phyloP scores from a whole-genome alignment of 2,329 filamentous ascomycete genomes.

The Ophiocordyceps sinensis region DNA sequence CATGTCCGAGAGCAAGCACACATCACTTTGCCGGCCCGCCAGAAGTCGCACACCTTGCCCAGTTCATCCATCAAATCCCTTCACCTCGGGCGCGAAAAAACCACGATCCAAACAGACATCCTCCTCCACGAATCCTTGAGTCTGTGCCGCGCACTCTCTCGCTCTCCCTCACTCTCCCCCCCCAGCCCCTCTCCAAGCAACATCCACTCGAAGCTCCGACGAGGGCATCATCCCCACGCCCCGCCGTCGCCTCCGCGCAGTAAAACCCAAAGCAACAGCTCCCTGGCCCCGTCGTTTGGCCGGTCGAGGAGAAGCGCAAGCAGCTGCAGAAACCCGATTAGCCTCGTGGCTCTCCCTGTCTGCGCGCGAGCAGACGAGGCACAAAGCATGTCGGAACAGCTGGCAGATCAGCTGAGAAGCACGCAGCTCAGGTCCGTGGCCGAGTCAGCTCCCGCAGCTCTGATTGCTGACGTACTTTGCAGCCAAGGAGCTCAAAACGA shows the following conservation, averaged over 20 bases:
- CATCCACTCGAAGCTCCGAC: too few species aligned
- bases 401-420: constrained; percentile 29
- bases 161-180: background rate
- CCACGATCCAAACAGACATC: constrained; percentile 3
- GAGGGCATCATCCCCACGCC: too few species aligned
- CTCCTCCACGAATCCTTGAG: background rate
- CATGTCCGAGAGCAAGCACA: constrained; percentile 11
- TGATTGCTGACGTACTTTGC: constrained; percentile 6
- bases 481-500: constrained; percentile 34
- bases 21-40: constrained; percentile 11
- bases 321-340: background rate
- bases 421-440: constrained; percentile 24
- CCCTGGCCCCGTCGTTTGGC: background rate
- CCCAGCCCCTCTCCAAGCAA: background rate
- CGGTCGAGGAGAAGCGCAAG: background rate
- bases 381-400: constrained; percentile 28
- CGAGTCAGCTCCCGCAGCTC: constrained; percentile 4
- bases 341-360: constrained; percentile 9
- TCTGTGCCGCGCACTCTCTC: background rate
- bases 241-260: background rate
- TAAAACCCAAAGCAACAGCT: background rate
- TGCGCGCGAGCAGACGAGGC: constrained; percentile 10
- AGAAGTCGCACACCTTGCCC: constrained; percentile 1
- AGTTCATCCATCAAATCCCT: constrained; percentile 2
- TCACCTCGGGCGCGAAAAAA: constrained; percentile 5